Percentiles rank a stretch among this genome's conserved stretches.
Conservation (phyloP, 2,329 filamentous ascomycete species). For the Epicoccum sorghinum region DNA sequence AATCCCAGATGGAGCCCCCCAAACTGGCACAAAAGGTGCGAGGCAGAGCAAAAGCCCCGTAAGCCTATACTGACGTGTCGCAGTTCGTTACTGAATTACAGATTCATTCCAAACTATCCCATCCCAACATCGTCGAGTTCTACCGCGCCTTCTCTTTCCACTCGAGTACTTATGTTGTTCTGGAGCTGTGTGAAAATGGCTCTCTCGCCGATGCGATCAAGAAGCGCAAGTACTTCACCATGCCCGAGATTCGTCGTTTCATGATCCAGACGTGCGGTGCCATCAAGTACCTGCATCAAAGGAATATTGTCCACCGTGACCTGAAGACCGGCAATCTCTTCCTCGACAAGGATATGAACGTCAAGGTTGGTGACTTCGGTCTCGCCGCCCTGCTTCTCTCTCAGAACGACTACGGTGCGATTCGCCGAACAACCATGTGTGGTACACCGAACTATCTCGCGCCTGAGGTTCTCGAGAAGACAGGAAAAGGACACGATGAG, state of each 20-base stretch:
- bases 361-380: constrained; percentile 97
- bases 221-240: constrained; percentile 84
- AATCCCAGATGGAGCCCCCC: constrained; percentile 75
- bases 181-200: constrained; percentile 93
- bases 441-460: constrained; percentile 99
- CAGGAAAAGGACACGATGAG: constrained; percentile 92
- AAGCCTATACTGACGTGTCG: constrained; percentile 28
- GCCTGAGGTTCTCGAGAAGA: constrained; percentile 93
- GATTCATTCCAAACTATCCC: constrained; percentile 97
- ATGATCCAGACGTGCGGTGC: constrained; percentile 94
- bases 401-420: constrained; percentile 82
- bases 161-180: constrained; percentile 87
- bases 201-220: constrained; percentile 98
- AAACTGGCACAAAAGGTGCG: constrained; percentile 84
- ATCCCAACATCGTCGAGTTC: constrained; percentile 95
- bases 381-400: constrained; percentile 90
- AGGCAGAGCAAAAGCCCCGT: background rate
- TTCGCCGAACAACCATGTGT: constrained; percentile 86
- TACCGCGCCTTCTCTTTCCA: constrained; percentile 91
- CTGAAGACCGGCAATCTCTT: constrained; percentile 99
- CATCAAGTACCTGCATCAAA: constrained; percentile 96
- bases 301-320: constrained; percentile 95
- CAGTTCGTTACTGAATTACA: constrained; percentile 84
- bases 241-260: constrained; percentile 93
- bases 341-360: constrained; percentile 91